Percentiles rank a stretch among this genome's conserved stretches.
phyloP scores from a whole-genome alignment of 306 rosid genomes.

The Cyclanthera cordifolia region DNA sequence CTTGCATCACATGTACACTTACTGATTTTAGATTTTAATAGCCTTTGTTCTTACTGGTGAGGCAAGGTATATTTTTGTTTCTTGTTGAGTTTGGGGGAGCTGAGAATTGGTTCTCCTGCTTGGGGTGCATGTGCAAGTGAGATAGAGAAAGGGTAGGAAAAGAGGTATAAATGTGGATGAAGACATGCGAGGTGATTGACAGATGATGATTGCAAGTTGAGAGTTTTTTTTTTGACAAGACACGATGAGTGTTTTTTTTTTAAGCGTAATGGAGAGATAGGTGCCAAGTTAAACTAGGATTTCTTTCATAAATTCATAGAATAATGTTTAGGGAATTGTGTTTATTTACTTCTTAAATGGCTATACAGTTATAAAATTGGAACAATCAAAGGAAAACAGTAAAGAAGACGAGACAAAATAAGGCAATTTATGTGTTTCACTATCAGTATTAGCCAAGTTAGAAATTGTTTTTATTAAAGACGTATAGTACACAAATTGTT shows the following conservation, averaged over 20 bases:
- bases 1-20: constrained; percentile 7
- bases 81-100: background rate
- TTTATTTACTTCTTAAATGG: background rate
- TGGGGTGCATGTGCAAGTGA: background rate
- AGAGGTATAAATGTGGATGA: background rate
- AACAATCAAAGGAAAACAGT: no score
- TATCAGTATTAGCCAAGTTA: no score
- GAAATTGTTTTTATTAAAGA: no score
- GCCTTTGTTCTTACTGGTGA: background rate
- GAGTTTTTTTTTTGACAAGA: background rate
- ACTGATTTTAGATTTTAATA: background rate
- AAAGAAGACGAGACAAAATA: no score
- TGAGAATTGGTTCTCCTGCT: background rate
- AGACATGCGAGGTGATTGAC: background rate
- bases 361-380: no score
- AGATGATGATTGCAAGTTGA: background rate
- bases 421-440: no score
- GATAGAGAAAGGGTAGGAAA: background rate
- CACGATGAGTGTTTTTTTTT: no score
- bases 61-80: background rate
- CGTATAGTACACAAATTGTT: no score
- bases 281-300: background rate
- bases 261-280: background rate
- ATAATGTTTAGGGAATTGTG: background rate
- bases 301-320: background rate